Percentiles rank a stretch among this genome's conserved stretches.
Evolutionary conservation across 768 basidiomycete species (phyloP).

Genomic region (Xerocomus potaroensis): DNA sequence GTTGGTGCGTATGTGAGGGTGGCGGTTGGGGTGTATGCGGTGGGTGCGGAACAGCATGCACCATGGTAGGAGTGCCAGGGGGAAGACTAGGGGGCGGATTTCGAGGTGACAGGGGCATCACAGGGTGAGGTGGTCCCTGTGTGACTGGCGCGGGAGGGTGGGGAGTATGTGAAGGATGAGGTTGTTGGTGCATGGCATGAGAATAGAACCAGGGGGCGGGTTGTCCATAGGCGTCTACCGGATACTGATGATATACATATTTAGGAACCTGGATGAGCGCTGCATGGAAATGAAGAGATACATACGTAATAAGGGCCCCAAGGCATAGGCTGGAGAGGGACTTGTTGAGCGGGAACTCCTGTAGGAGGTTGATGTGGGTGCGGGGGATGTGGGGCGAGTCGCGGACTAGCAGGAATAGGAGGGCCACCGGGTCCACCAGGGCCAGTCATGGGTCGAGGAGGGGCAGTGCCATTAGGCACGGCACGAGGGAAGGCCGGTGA

Average conservation of each 20-base stretch:
- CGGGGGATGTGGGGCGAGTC: constrained; percentile 49
- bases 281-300: constrained; percentile 11
- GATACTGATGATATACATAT: constrained; percentile 32
- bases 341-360: constrained; percentile 44
- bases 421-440: constrained; percentile 53
- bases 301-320: constrained; percentile 60
- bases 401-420: constrained; percentile 57
- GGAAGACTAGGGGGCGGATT: constrained; percentile 50
- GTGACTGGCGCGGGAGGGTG: constrained; percentile 32
- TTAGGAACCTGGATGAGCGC: not conserved
- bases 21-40: constrained; percentile 47
- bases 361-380: constrained; percentile 50
- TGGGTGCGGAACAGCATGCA: constrained; percentile 51
- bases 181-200: constrained; percentile 33
- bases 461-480: constrained; percentile 53
- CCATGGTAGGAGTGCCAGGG: constrained; percentile 65
- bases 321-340: constrained; percentile 37
- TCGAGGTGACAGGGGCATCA: constrained; percentile 68
- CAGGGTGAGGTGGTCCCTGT: constrained; percentile 41
- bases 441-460: constrained; percentile 44
- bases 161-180: constrained; percentile 47
- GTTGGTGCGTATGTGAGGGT: constrained; percentile 37
- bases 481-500: constrained; percentile 64
- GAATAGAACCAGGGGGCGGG: constrained; percentile 38
- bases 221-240: constrained; percentile 47